Conservation (phyloP, 257 asterid species). For the Solanum bukasovii region DNA sequence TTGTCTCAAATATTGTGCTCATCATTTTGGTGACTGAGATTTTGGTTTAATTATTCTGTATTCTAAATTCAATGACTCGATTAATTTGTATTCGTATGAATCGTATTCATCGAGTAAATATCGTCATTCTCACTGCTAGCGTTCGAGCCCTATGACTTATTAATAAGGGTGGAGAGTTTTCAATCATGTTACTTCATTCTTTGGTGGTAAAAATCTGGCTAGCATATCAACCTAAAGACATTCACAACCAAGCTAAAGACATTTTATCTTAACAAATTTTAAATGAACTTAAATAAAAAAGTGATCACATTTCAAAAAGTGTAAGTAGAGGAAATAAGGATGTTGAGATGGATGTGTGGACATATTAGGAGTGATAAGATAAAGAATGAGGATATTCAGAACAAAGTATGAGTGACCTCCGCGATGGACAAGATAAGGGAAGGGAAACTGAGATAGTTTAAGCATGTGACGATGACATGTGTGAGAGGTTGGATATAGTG, state of each 20-base stretch:
- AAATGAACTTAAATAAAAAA: too few relatives aligned
- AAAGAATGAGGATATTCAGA: neutral
- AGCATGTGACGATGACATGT: neutral
- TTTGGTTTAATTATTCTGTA: too few relatives aligned
- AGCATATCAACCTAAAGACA: too few relatives aligned
- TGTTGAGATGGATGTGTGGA: too few relatives aligned
- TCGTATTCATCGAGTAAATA: neutral
- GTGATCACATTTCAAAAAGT: too few relatives aligned
- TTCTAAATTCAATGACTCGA: neutral
- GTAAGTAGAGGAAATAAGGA: too few relatives aligned
- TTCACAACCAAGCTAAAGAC: too few relatives aligned
- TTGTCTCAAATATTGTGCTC: neutral
- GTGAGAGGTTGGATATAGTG: neutral
- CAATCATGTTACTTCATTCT: neutral
- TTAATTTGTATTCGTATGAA: too few relatives aligned
- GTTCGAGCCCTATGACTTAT: rapidly evolving
- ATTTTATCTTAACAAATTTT: too few relatives aligned
- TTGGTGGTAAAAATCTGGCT: too few relatives aligned
- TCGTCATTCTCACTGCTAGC: rapidly evolving
- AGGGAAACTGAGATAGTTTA: too few relatives aligned
- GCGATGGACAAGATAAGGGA: neutral
- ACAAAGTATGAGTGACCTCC: neutral
- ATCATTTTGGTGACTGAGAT: neutral
- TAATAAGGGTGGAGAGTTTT: neutral
- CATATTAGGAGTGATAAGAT: neutral